phyloP scores from a whole-genome alignment of 2,329 filamentous ascomycete genomes.

The Trichoderma cornu-damae region DNA sequence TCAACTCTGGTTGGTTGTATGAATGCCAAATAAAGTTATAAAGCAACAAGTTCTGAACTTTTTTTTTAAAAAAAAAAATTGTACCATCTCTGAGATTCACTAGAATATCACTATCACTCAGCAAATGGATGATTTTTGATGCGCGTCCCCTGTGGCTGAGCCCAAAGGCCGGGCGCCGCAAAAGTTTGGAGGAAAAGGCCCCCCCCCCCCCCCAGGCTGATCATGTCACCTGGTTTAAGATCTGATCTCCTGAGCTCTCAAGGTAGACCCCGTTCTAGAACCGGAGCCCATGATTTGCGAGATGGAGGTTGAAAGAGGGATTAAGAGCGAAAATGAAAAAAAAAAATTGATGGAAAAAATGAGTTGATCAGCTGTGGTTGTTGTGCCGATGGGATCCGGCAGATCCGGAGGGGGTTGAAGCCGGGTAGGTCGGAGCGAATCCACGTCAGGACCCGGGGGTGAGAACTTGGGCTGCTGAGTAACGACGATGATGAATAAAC shows the following conservation, averaged over 20 bases:
- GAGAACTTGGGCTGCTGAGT: not conserved
- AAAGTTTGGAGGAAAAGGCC: not conserved
- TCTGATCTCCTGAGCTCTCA: conserved; percentile 3
- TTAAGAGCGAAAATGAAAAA: not conserved
- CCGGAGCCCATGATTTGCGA: not conserved
- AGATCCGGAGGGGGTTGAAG: conserved; percentile 4
- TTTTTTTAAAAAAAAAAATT: no score
- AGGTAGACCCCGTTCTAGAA: conserved; percentile 12
- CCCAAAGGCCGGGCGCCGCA: not conserved
- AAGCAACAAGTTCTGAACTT: no score
- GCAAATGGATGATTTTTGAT: not conserved
- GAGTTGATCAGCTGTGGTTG: not conserved
- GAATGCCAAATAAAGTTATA: not conserved
- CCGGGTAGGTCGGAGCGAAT: not conserved
- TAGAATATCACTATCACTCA: not conserved
- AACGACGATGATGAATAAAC: not conserved
- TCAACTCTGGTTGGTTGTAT: not conserved
- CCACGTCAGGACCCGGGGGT: not conserved
- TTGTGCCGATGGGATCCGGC: conserved; percentile 1
- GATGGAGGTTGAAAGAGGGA: not conserved
- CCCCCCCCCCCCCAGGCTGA: no score
- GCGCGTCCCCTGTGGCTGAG: not conserved
- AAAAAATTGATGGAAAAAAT: not conserved
- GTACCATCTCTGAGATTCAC: not conserved
- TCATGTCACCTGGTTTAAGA: conserved; percentile 8